A percentile compares a stretch with the other conserved stretches of the same genome.
These are phyloP conservation scores for Pinus albicaulis DNA, from an alignment of 75 land plant species.

Conservation along the genomic window DNA sequence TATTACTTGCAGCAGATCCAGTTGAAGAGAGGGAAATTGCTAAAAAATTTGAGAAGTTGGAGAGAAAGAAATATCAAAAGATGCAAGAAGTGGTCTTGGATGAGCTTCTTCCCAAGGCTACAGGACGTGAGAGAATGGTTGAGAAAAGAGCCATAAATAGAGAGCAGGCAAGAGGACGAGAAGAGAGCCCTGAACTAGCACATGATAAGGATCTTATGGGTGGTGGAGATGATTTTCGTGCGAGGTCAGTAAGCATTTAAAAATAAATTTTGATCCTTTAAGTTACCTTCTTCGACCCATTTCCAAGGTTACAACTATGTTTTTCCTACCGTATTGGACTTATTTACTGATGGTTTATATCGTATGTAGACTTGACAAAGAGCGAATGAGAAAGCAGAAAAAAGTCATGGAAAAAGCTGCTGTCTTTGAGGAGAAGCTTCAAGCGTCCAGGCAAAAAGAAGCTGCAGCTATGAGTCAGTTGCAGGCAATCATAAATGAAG, in stretches of 20 bases:
- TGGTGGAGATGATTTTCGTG: conserved; percentile 46
- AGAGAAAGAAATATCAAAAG: conserved; percentile 39
- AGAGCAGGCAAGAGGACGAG: conserved; percentile 32
- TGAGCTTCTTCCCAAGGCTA: conserved; percentile 50
- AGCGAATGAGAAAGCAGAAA: conserved; percentile 39
- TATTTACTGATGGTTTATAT: conserved; percentile 7
- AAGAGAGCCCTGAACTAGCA: conserved; percentile 40
- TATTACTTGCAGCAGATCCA: conserved; percentile 19
- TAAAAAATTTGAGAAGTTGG: conserved; percentile 34
- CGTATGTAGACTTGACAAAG: conserved; percentile 38
- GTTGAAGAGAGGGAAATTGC: conserved; percentile 22
- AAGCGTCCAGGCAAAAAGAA: conserved; percentile 36
- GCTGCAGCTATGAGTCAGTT: conserved; percentile 49
- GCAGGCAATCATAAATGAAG: conserved; percentile 30
- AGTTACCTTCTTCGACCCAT: background rate
- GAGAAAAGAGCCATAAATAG: conserved; percentile 43
- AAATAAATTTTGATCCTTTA: background rate
- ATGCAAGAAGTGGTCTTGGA: conserved; percentile 38
- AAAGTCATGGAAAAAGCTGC: conserved; percentile 24
- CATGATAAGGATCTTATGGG: conserved; percentile 48
- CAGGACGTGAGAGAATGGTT: conserved; percentile 37
- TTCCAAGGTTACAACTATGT: background rate
- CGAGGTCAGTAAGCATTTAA: conserved; percentile 15
- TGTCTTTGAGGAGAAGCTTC: conserved; percentile 29
- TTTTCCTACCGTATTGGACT: background rate